Evolutionary conservation across 139 green algal species (phyloP), one percentile per base, ranked within the genome.

Genomic region (Marvania coccoides): DNA sequence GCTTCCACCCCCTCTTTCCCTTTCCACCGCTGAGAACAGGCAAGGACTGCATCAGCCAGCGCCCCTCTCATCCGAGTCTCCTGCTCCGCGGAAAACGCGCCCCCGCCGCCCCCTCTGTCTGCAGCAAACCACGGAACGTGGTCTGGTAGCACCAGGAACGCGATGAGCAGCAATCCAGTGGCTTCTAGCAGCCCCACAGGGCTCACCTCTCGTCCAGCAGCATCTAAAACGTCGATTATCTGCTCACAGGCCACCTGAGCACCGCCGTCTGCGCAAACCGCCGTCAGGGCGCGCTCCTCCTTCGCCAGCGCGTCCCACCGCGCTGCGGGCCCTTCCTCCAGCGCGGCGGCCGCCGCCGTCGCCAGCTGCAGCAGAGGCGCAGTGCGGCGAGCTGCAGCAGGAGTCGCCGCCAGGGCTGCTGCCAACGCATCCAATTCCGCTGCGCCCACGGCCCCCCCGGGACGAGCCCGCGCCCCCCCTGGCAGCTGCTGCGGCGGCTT

Each of bases 401-500:
- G 39, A 14, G 56, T 24, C 9, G 35, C 63, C 30, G 62, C 35
- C 46, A 88, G 67, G 28, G 53, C 23, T 30, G 73, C 60, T 38
- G 71, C 51, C 6, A 89, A 65, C 2, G 35, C 65, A 10, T 34
- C 14, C 35, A 90, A 65, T 61, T 90, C 82, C 4, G 40, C 54
- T 1, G 81, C 47, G 6, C 55, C 36, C 53, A 84, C 74, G 34
- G 48, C 56, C 6, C 68, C 81, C 42, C 42, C 59, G 38, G 35
- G 24, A 15, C 59, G 42, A 51, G 19, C 59, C 58, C 48, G 69
- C 51, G 40, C 63, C 23, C 59, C 46, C 34, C 39, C n/a, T n/a
- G n/a, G 64, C 53, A 35, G 71, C 39, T 48, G 58, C 36, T 48
- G 64, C 33, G 29, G 36, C 26, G n/a, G 46, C 57, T 55, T 54